Evolutionary conservation across 805 yeast species (phyloP).

Genomic region (Tetrapisispora pingtungensis): DNA sequence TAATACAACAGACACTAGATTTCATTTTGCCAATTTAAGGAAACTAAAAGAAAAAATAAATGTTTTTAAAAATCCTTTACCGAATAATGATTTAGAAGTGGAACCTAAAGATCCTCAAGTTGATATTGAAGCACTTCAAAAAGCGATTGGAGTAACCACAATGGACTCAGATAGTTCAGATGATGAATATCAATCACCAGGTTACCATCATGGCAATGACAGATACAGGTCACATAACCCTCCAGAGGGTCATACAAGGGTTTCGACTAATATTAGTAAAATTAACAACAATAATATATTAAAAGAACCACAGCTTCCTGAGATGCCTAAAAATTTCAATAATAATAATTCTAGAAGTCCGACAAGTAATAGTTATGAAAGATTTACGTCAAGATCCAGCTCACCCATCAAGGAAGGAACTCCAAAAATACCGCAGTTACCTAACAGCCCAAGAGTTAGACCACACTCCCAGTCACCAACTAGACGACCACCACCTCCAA

Average conservation of each 20-base stretch:
- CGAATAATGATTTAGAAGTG: constrained; percentile 7
- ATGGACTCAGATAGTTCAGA: constrained; percentile 7
- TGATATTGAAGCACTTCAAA: constrained; percentile 29
- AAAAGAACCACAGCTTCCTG: constrained; percentile 17
- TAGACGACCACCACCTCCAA: constrained; percentile 18
- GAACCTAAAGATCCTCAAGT: constrained; percentile 14
- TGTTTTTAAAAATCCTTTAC: constrained; percentile 25
- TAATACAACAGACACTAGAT: constrained; percentile 25
- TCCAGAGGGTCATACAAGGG: constrained; percentile 3
- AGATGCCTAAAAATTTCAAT: background rate
- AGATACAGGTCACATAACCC: background rate
- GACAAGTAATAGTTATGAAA: background rate
- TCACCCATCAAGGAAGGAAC: background rate
- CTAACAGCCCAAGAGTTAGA: constrained; percentile 6
- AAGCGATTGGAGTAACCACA: constrained; percentile 27
- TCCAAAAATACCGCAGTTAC: constrained; percentile 9
- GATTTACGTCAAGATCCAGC: constrained; percentile 2
- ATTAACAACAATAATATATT: background rate
- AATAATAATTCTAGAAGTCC: background rate
- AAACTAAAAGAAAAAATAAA: constrained; percentile 28
- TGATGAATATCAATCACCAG: constrained; percentile 1
- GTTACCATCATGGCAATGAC: background rate
- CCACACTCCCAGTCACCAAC: constrained; percentile 11
- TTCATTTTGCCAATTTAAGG: constrained; percentile 28
- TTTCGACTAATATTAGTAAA: background rate